Evolutionary conservation across 805 yeast genomes (phyloP).

Genomic region (Cyberlindnera japonica): DNA sequence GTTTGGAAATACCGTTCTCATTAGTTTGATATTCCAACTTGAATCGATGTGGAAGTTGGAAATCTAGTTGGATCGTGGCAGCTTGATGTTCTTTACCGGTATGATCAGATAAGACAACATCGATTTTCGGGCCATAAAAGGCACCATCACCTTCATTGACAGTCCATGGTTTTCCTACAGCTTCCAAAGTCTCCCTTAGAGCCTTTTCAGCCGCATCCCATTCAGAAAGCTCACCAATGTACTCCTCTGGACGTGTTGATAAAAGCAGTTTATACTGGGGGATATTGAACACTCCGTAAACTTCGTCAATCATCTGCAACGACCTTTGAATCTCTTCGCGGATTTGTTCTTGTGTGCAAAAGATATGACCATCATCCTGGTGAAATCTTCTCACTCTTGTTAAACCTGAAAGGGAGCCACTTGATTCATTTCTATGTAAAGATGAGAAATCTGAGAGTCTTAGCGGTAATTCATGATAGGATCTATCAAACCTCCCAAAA

Average conservation of each 20-base stretch:
- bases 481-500: conserved; percentile 68
- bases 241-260: conserved; percentile 85
- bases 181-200: conserved; percentile 55
- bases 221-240: conserved; percentile 67
- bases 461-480: conserved; percentile 83
- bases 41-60: conserved; percentile 87
- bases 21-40: conserved; percentile 60
- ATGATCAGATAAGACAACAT: conserved; percentile 76
- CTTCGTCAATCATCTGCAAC: conserved; percentile 66
- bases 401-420: conserved; percentile 89
- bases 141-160: conserved; percentile 94
- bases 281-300: conserved; percentile 56
- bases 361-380: conserved; percentile 97
- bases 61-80: conserved; percentile 93
- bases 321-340: conserved; percentile 68
- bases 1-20: conserved; percentile 46
- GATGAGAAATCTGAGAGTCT: conserved; percentile 87
- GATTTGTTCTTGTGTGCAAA: conserved; percentile 79
- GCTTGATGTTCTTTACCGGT: conserved; percentile 83
- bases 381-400: conserved; percentile 94
- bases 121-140: conserved; percentile 94
- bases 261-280: conserved; percentile 55
- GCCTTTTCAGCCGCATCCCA: conserved; percentile 84
- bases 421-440: conserved; percentile 88
- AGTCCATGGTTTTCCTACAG: conserved; percentile 56